Conservation (phyloP, 495 filamentous ascomycete genomes). For the Penicillium malachiteum region DNA sequence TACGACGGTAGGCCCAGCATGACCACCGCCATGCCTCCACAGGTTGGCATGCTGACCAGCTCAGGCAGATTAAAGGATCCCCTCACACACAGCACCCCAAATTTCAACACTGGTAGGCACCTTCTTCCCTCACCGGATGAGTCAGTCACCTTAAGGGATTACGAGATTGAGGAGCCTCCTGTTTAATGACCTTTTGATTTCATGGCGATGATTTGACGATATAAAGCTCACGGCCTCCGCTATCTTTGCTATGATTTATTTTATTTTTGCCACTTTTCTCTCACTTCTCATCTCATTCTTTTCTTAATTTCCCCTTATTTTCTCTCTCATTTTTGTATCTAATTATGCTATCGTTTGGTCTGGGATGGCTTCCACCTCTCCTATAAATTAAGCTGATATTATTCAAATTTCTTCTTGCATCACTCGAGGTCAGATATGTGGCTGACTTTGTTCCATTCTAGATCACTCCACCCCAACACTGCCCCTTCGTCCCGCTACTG, state of each 20-base stretch:
- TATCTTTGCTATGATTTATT: no score
- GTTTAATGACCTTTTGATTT: slow-evolving; percentile 8
- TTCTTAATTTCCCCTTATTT: background rate
- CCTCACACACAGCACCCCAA: slow-evolving; percentile 21
- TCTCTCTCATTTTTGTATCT: slow-evolving; percentile 15
- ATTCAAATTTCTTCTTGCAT: slow-evolving; percentile 8
- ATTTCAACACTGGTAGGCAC: slow-evolving; percentile 30
- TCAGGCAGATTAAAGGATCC: slow-evolving; percentile 21
- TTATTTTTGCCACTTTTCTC: background rate
- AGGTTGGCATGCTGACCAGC: slow-evolving; percentile 11
- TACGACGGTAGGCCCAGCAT: slow-evolving; percentile 27
- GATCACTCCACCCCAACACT: slow-evolving; percentile 20
- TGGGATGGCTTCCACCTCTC: slow-evolving; percentile 24
- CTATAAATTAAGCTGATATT: slow-evolving; percentile 23
- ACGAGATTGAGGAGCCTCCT: slow-evolving; percentile 44
- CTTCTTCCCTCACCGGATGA: slow-evolving; percentile 28
- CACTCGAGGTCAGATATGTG: slow-evolving; percentile 25
- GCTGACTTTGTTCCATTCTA: slow-evolving; percentile 32
- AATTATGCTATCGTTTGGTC: slow-evolving; percentile 8
- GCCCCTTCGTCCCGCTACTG: slow-evolving; percentile 19
- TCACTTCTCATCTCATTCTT: background rate
- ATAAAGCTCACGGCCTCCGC: no score
- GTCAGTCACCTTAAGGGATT: slow-evolving; percentile 33
- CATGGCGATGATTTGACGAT: background rate
- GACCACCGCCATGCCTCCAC: background rate